Evolutionary conservation across 106 monocot genomes (phyloP).

Genomic region (Agapanthus africanus): DNA sequence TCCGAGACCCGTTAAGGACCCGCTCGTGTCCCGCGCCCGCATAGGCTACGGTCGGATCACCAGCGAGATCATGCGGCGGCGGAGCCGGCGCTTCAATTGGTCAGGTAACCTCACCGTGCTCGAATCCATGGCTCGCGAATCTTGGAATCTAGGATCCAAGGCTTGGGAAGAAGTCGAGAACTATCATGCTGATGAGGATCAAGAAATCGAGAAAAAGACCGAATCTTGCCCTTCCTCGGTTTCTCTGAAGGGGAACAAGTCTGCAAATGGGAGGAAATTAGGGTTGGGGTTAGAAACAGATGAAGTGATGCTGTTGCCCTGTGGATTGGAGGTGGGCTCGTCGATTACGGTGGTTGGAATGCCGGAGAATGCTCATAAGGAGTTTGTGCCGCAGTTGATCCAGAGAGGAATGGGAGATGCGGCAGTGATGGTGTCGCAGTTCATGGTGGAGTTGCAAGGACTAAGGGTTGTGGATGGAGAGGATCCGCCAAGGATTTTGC

Average conservation of each 20-base stretch:
- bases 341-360: constrained; percentile 72
- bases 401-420: constrained; percentile 29
- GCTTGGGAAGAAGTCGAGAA: constrained; percentile 65
- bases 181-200: not conserved
- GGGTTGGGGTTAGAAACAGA: no score
- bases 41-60: no score
- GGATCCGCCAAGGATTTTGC: constrained; percentile 64
- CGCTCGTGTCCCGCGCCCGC: no score
- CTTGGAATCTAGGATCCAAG: constrained; percentile 63
- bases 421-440: constrained; percentile 79
- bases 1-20: no score
- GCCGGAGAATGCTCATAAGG: no score
- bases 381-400: no score
- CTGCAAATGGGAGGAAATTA: no score
- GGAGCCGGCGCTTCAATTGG: constrained; percentile 30
- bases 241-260: constrained; percentile 19
- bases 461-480: constrained; percentile 80
- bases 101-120: constrained; percentile 52
- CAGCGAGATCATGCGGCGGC: constrained; percentile 17
- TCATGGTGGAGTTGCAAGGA: constrained; percentile 81
- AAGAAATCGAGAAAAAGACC: constrained; percentile 14
- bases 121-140: constrained; percentile 59
- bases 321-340: constrained; percentile 65
- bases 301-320: constrained; percentile 62
- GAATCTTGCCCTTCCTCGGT: constrained; percentile 60